Conservation (phyloP, 2,329 filamentous ascomycete species). For the Colletotrichum liaoningense region DNA sequence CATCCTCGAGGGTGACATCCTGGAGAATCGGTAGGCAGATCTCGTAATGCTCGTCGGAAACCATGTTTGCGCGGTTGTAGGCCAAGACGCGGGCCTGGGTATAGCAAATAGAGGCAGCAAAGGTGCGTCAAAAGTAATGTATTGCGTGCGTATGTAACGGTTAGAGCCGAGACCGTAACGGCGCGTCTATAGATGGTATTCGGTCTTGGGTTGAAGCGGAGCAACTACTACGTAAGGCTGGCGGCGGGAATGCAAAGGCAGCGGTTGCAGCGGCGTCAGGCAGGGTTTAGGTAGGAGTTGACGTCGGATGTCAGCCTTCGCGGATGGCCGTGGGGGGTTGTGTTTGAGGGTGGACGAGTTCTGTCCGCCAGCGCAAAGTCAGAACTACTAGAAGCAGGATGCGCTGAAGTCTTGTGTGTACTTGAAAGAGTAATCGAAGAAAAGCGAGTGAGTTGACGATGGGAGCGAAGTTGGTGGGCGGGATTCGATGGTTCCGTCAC, state of each 20-base stretch:
- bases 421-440: constrained; percentile 8
- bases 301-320: constrained; percentile 29
- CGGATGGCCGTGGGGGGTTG: neutral
- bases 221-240: constrained; percentile 33
- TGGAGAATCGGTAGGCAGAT: constrained; percentile 90
- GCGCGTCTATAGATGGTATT: constrained; percentile 32
- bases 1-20: constrained; percentile 85
- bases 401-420: neutral
- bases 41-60: constrained; percentile 93
- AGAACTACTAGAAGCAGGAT: neutral
- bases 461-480: constrained; percentile 31
- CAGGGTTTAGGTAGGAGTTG: constrained; percentile 17
- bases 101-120: constrained; percentile 13
- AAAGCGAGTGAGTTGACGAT: constrained; percentile 21
- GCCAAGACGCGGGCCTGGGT: constrained; percentile 17
- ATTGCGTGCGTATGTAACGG: constrained; percentile 31
- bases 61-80: constrained; percentile 69
- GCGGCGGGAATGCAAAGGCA: constrained; percentile 22
- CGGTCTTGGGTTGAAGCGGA: constrained; percentile 23
- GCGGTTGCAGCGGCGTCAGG: neutral
- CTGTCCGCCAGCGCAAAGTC: constrained; percentile 4
- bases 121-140: constrained; percentile 24
- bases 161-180: constrained; percentile 25
- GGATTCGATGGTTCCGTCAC: constrained; percentile 36
- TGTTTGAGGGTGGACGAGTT: neutral